These are phyloP conservation scores for Hibiscus mutabilis DNA, from an alignment of 345 rosid species.

Conservation along the genomic window DNA sequence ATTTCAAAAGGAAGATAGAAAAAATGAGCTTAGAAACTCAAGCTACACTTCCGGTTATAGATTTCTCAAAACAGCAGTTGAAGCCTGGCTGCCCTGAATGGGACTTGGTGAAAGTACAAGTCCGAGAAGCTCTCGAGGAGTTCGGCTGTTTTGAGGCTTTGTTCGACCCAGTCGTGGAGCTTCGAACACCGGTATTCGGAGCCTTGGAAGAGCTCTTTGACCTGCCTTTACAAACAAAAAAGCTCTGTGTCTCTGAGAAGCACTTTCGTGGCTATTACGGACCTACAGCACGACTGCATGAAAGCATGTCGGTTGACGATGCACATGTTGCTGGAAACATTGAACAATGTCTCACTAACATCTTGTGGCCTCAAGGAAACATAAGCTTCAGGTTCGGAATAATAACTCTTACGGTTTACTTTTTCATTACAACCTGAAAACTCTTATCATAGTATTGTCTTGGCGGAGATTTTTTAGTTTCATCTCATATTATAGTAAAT, in stretches of 20 bases:
- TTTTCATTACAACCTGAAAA: too few relatives aligned
- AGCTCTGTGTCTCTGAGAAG: slow-evolving; percentile 32
- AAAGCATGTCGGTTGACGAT: slow-evolving; percentile 51
- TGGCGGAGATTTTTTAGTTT: too few relatives aligned
- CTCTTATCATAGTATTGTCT: too few relatives aligned
- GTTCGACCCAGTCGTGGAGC: slow-evolving; percentile 29
- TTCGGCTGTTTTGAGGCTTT: slow-evolving; percentile 62
- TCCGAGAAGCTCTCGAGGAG: slow-evolving; percentile 40
- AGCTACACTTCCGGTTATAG: background rate
- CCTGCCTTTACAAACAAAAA: slow-evolving; percentile 44
- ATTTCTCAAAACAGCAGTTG: background rate
- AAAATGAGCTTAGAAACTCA: too few relatives aligned
- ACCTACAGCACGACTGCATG: slow-evolving; percentile 37
- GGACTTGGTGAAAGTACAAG: slow-evolving; percentile 17
- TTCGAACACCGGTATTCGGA: slow-evolving; percentile 20
- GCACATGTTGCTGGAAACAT: slow-evolving; percentile 29
- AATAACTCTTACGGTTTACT: too few relatives aligned
- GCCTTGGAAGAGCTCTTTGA: slow-evolving; percentile 43
- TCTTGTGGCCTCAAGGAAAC: slow-evolving; percentile 53
- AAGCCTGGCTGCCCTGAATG: background rate
- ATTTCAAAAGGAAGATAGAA: too few relatives aligned
- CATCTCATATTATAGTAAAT: too few relatives aligned
- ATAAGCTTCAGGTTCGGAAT: slow-evolving; percentile 25
- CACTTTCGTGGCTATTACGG: slow-evolving; percentile 49
- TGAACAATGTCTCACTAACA: slow-evolving; percentile 18